phyloP scores from a whole-genome alignment of 345 rosid genomes.

The Hibiscus syriacus region DNA sequence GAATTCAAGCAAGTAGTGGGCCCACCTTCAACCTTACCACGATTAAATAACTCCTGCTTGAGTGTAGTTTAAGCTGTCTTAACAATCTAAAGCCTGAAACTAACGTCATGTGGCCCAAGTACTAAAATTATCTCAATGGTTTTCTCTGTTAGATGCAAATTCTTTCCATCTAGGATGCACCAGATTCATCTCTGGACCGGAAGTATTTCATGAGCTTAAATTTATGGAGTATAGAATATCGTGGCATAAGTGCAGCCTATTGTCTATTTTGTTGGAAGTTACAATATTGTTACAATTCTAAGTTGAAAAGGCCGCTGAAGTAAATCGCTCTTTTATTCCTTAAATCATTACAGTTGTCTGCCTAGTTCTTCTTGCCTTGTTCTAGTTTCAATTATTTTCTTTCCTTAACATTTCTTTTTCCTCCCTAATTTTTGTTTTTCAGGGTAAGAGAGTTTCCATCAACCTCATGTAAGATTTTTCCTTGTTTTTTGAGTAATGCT shows the following conservation, averaged over 20 bases:
- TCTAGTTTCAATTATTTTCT: background rate
- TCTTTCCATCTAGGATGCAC: background rate
- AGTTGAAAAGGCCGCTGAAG: no score
- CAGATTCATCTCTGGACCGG: no score
- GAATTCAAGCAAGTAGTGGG: background rate
- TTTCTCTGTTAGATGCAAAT: background rate
- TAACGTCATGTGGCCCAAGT: no score
- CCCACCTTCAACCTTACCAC: background rate
- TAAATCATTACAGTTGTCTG: background rate
- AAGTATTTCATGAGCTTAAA: no score
- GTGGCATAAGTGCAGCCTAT: no score
- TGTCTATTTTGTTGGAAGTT: no score
- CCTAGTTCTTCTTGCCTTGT: no score
- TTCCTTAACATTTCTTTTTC: background rate
- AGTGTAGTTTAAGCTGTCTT: background rate
- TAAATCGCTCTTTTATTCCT: no score
- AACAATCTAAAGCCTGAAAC: background rate
- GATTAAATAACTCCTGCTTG: background rate
- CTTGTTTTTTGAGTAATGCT: conserved; percentile 13
- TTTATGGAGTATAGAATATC: no score
- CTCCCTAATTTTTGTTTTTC: conserved; percentile 19
- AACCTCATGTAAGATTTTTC: conserved; percentile 48
- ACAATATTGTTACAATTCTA: no score
- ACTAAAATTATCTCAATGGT: background rate
- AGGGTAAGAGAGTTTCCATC: conserved; percentile 91